Percentiles rank a stretch among this genome's conserved stretches.
phyloP scores from a whole-genome alignment of 306 rosid species.

The Prunus dulcis region DNA sequence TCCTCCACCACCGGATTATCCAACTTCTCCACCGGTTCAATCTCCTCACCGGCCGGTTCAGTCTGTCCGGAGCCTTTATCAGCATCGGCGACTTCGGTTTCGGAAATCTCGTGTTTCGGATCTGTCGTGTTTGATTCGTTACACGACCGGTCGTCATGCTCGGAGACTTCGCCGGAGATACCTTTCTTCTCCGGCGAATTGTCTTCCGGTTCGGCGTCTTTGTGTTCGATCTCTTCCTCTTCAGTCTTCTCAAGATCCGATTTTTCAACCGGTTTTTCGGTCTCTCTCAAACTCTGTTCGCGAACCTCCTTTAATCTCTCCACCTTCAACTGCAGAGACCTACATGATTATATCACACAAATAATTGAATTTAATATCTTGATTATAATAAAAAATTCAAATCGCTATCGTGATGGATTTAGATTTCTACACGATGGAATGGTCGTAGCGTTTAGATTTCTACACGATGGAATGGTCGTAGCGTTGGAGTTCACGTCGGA shows the following conservation, averaged over 20 bases:
- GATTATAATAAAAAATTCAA: neutral
- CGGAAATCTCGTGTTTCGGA: slow-evolving; percentile 4
- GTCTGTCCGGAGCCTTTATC: neutral
- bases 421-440: slow-evolving; percentile 25
- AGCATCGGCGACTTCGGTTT: neutral
- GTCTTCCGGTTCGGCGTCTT: neutral
- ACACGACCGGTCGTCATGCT: slow-evolving; percentile 7
- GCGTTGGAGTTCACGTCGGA: slow-evolving; percentile 27
- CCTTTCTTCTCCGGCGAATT: slow-evolving; percentile 5
- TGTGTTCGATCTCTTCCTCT: neutral
- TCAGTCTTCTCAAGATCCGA: slow-evolving; percentile 21
- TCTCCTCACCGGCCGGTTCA: neutral
- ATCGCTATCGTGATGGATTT: neutral
- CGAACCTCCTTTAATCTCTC: slow-evolving; percentile 21
- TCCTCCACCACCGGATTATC: slow-evolving; percentile 23
- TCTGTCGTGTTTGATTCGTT: slow-evolving; percentile 23
- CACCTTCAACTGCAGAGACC: slow-evolving; percentile 32
- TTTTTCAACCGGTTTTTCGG: neutral
- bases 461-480: slow-evolving; percentile 31
- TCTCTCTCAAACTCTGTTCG: slow-evolving; percentile 5
- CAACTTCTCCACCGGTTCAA: slow-evolving; percentile 10
- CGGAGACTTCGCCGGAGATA: neutral
- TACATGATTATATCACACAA: neutral
- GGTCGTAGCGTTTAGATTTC: slow-evolving; percentile 2
- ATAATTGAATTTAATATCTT: neutral